Conservation (phyloP, 164 flowering plant species). For the Tetrastigma voinierianum region DNA sequence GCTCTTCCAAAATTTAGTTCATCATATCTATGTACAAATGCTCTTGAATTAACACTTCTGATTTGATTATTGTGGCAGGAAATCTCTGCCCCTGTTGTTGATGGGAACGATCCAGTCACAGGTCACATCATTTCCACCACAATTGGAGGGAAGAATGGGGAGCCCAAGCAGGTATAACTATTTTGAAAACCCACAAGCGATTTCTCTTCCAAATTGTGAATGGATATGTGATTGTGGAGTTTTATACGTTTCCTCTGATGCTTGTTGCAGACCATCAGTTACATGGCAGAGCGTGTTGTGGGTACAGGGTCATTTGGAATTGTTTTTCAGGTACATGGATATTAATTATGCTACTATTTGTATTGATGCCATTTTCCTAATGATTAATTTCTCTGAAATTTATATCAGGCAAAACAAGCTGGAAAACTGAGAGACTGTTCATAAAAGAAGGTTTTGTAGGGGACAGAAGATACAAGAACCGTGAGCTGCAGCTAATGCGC, state of each 20-base stretch:
- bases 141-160: constrained; percentile 76
- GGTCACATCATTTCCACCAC: constrained; percentile 77
- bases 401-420: constrained; percentile 47
- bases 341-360: neutral
- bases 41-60: neutral
- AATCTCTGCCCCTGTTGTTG: constrained; percentile 53
- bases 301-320: constrained; percentile 56
- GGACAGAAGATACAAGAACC: constrained; percentile 67
- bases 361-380: neutral
- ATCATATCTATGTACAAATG: no score
- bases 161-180: constrained; percentile 54
- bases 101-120: constrained; percentile 53
- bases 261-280: constrained; percentile 41
- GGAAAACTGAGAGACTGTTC: constrained; percentile 63
- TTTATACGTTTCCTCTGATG: constrained; percentile 6
- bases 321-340: constrained; percentile 38
- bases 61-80: constrained; percentile 33
- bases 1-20: no score
- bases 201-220: no score
- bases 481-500: constrained; percentile 65
- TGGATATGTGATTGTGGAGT: neutral
- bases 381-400: no score
- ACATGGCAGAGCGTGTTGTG: constrained; percentile 55
- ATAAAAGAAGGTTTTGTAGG: constrained; percentile 74
- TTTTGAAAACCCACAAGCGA: no score